phyloP scores from a whole-genome alignment of 768 basidiomycete species.

The Podaxis pistillaris region DNA sequence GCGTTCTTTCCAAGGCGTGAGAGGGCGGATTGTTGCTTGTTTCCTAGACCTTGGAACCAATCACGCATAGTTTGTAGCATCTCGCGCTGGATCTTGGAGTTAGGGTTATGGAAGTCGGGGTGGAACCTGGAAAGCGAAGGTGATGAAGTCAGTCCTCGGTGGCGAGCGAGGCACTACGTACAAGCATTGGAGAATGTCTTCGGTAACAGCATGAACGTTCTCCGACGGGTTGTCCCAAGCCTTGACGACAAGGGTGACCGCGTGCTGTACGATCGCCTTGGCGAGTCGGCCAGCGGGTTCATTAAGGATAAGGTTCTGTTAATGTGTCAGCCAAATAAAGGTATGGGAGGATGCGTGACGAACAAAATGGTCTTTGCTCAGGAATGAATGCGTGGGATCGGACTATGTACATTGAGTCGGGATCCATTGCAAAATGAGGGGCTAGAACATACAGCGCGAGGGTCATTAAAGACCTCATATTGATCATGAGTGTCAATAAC shows the following conservation, averaged over 20 bases:
- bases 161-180: conserved; percentile 29
- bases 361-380: conserved; percentile 89
- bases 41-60: conserved; percentile 57
- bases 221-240: conserved; percentile 78
- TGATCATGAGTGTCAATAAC: conserved; percentile 83
- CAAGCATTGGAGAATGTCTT: conserved; percentile 69
- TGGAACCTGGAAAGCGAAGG: conserved; percentile 57
- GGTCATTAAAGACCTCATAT: conserved; percentile 86
- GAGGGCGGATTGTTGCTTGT: conserved; percentile 47
- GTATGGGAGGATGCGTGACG: conserved; percentile 25
- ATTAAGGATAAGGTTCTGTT: conserved; percentile 74
- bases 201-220: conserved; percentile 54
- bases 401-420: conserved; percentile 41
- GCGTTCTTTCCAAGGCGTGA: conserved; percentile 60
- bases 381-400: conserved; percentile 86
- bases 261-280: conserved; percentile 65
- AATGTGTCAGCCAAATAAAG: conserved; percentile 12
- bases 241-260: conserved; percentile 66
- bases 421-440: conserved; percentile 17
- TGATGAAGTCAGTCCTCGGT: neutral
- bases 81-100: conserved; percentile 67
- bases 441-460: conserved; percentile 56
- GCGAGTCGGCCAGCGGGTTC: conserved; percentile 81
- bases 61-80: conserved; percentile 69
- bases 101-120: conserved; percentile 71